A percentile compares a stretch with the other conserved stretches of the same genome.
Conservation (phyloP, 2,329 filamentous ascomycete genomes). For the Botrytis hyacinthi region DNA sequence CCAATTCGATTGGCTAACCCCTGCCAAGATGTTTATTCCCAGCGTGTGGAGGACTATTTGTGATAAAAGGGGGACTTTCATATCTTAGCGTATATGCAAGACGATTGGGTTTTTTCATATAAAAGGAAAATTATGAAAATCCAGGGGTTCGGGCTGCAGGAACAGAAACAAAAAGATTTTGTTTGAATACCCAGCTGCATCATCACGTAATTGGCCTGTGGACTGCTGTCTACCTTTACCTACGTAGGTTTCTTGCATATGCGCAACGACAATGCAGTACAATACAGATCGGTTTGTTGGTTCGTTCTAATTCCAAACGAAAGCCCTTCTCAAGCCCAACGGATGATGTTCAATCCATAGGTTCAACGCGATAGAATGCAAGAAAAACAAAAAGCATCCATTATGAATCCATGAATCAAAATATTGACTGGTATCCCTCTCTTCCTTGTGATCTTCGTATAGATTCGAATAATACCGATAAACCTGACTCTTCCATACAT, state of each 20-base stretch:
- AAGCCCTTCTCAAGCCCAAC: not conserved
- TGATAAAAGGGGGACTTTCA: not conserved
- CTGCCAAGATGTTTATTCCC: conserved; percentile 13
- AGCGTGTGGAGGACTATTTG: not conserved
- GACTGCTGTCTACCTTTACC: not conserved
- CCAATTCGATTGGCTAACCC: conserved; percentile 14
- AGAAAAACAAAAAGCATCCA: not conserved
- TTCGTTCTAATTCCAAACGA: not conserved
- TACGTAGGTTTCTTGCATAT: not conserved
- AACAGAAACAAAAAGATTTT: conserved; percentile 1
- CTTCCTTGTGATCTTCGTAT: not conserved
- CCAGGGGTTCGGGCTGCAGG: not conserved
- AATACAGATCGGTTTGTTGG: not conserved
- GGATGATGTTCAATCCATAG: not conserved
- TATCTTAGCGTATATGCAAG: conserved; percentile 13
- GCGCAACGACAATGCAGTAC: not conserved
- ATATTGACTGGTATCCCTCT: not conserved
- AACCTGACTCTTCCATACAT: not conserved
- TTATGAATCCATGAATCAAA: not conserved
- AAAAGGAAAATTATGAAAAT: not conserved
- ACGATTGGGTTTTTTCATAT: conserved; percentile 10
- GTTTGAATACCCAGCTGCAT: not conserved
- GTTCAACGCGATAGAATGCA: not conserved
- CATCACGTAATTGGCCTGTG: not conserved
- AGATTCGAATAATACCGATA: not conserved